These are phyloP conservation scores for Blastobotrys raffinosifermentans DNA, from an alignment of 1,139 yeast genomes.

Conservation along the genomic window DNA sequence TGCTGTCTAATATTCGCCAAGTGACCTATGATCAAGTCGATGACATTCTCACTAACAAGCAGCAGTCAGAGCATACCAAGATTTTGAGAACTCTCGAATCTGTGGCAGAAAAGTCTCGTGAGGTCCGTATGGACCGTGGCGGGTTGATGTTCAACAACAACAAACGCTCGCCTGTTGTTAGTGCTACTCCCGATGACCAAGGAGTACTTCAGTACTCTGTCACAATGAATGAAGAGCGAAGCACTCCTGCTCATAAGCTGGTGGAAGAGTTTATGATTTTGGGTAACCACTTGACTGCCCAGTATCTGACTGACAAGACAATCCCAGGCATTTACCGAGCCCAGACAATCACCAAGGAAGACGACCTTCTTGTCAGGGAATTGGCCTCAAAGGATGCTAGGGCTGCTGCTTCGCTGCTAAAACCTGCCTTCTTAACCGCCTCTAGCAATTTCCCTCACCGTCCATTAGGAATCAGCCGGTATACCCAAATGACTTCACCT, in stretches of 20 bases:
- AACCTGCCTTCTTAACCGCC: slow-evolving; percentile 30
- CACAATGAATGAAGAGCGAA: slow-evolving; percentile 13
- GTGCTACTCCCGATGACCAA: slow-evolving; percentile 4
- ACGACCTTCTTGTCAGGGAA: slow-evolving; percentile 19
- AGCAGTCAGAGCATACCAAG: slow-evolving; percentile 29
- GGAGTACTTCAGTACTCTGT: slow-evolving; percentile 11
- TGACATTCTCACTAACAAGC: slow-evolving; percentile 27
- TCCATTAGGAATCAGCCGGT: slow-evolving; percentile 57
- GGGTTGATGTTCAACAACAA: not conserved
- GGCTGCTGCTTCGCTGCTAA: slow-evolving; percentile 12
- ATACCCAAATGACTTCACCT: slow-evolving; percentile 85
- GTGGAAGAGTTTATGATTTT: slow-evolving; percentile 82
- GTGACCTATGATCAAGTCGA: slow-evolving; percentile 50
- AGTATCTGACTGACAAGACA: slow-evolving; percentile 39
- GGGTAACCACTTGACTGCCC: slow-evolving; percentile 62
- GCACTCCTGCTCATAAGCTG: slow-evolving; percentile 30
- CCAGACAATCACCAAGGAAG: slow-evolving; percentile 38
- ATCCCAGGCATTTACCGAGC: slow-evolving; percentile 58
- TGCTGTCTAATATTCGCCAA: slow-evolving; percentile 40
- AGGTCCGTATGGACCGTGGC: slow-evolving; percentile 8
- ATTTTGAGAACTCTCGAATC: slow-evolving; percentile 30
- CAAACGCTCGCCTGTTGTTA: not conserved
- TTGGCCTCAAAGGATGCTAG: slow-evolving; percentile 3
- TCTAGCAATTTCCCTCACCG: slow-evolving; percentile 44
- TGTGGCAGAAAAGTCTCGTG: slow-evolving; percentile 34